Evolutionary conservation across 176 grass and related monocot genomes (phyloP).

Genomic region (Bonia amplexicaulis): DNA sequence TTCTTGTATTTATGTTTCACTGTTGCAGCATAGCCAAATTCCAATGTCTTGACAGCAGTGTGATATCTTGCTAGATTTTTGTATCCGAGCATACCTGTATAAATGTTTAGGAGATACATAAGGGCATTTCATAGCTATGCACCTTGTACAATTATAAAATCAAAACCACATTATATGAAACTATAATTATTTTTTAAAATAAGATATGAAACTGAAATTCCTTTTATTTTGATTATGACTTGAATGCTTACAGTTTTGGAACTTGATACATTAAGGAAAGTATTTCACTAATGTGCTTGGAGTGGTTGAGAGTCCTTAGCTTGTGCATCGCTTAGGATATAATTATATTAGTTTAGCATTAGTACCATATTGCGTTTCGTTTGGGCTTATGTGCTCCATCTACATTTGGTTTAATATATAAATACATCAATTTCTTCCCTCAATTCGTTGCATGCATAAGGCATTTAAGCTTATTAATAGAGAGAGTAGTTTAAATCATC

Average conservation of each 20-base stretch:
- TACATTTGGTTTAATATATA: neutral
- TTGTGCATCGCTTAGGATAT: neutral
- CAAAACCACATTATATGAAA: neutral
- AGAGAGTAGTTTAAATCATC: neutral
- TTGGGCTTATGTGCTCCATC: neutral
- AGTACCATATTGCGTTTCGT: neutral
- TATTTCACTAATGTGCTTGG: neutral
- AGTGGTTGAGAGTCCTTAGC: neutral
- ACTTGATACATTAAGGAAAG: neutral
- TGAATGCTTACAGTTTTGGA: neutral
- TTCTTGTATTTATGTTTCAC: conserved; percentile 8
- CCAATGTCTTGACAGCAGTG: neutral
- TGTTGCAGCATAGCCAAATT: neutral
- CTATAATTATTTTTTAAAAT: neutral
- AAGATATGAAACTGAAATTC: neutral
- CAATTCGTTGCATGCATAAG: neutral
- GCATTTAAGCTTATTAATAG: neutral
- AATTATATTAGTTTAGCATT: neutral
- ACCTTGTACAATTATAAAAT: neutral
- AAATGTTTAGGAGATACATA: neutral
- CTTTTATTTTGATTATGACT: neutral
- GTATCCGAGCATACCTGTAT: neutral
- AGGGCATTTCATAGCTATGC: neutral
- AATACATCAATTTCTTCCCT: neutral
- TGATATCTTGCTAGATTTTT: neutral